Evolutionary conservation across 768 basidiomycete species (phyloP), one percentile per base, ranked within the genome.

Genomic region (Boletellus ananiceps): DNA sequence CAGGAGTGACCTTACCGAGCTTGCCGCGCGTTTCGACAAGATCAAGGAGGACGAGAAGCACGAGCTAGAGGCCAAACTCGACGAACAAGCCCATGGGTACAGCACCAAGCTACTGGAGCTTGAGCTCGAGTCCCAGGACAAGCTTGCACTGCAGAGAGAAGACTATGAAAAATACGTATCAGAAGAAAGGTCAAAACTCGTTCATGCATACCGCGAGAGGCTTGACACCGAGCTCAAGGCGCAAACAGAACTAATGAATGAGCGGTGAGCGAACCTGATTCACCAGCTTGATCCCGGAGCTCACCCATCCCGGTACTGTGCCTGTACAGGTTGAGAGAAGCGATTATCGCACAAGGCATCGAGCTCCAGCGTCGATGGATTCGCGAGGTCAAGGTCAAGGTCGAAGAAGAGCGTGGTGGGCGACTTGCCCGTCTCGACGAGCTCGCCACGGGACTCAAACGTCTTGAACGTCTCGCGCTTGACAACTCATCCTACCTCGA

Each of bases 341-440:
- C 95, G 66, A 92, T 98, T 46, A 79, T 98, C 44, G 87, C 93
- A 3, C 94, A 98, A 67, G 96, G 94, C 15, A 93, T 99, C 61
- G 96, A 98, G 70, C 82, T 98, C 19, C 96, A 98, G 65, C 84
- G 93, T 43, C 81, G 91, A 46, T 98, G 95, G 94, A 88, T 99
- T 36, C 84, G 91, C 29, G 93, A 97, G 50, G 84, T 98, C 75
- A 96, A 97, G 72, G 79, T 93, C 43, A 87, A 85, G 55, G 94
- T 99, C 49, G 95, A 99, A 69, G 82, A 92, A 62, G 96, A 99
- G 69, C 92, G 96, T 38, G 93, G 93, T 14, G 93, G 93, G 12
- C 87, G 96, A 47, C 79, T 99, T 9, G 88, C 93, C 39, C 96
- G 93, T 69, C 83, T 99, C 31, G 93, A 95, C 61, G 89, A 94